phyloP scores from a whole-genome alignment of 192 early-diverging fungal species.

The Entomortierella beljakovae region DNA sequence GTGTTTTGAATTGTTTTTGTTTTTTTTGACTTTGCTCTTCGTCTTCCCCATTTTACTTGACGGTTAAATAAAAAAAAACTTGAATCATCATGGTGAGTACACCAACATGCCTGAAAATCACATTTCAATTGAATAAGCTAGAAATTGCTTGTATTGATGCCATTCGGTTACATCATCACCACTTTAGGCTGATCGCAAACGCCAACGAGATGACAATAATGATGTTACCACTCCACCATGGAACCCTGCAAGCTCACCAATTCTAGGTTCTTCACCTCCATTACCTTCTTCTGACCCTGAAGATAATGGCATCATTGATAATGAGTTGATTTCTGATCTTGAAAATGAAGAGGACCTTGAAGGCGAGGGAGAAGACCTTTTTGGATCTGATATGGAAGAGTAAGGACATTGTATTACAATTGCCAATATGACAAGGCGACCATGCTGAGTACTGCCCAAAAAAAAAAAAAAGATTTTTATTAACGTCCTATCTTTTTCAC shows the following conservation, averaged over 20 bases:
- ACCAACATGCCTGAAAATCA: neutral
- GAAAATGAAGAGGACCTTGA: conserved; percentile 63
- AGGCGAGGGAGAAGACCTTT: conserved; percentile 91
- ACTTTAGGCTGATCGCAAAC: conserved; percentile 60
- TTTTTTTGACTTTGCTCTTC: neutral
- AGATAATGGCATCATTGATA: conserved; percentile 58
- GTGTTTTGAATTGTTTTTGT: neutral
- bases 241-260: conserved; percentile 57
- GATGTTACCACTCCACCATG: conserved; percentile 21
- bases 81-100: conserved; percentile 17
- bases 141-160: neutral
- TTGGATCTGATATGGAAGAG: conserved; percentile 87
- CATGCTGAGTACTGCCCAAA: neutral
- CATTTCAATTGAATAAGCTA: too few relatives aligned
- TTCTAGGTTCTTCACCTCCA: conserved; percentile 59
- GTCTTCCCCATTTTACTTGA: neutral
- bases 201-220: conserved; percentile 62
- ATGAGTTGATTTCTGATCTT: conserved; percentile 65
- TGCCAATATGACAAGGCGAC: neutral
- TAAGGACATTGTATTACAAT: conserved; percentile 38
- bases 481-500: too few relatives aligned
- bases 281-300: conserved; percentile 63
- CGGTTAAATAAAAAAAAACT: neutral
- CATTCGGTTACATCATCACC: neutral
- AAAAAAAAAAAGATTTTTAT: conserved; percentile 2